These are phyloP conservation scores for Diaporthe australafricana DNA, from an alignment of 2,329 filamentous ascomycete genomes.

Conservation along the genomic window DNA sequence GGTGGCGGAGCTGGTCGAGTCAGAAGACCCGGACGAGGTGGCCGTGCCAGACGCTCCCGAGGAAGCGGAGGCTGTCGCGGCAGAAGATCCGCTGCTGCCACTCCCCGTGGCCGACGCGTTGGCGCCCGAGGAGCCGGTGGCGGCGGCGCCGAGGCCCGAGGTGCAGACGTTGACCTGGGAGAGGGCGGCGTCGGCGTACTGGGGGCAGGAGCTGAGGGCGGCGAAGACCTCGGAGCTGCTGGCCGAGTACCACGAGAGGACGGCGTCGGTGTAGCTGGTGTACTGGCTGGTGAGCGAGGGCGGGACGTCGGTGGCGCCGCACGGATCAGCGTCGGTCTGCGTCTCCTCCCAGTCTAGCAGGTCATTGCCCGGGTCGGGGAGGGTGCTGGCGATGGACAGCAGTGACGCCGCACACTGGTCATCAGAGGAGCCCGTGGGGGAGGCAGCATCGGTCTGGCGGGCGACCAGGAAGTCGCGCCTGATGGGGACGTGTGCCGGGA, in stretches of 20 bases:
- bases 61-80: slow-evolving; percentile 24
- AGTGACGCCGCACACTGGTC: slow-evolving; percentile 40
- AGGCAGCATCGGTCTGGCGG: slow-evolving; percentile 41
- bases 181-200: slow-evolving; percentile 36
- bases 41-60: slow-evolving; percentile 16
- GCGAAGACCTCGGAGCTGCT: slow-evolving; percentile 40
- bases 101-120: slow-evolving; percentile 9
- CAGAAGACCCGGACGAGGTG: slow-evolving; percentile 11
- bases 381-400: slow-evolving; percentile 36
- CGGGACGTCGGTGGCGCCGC: slow-evolving; percentile 41
- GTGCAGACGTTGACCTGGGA: slow-evolving; percentile 26
- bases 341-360: slow-evolving; percentile 39
- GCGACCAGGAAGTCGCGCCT: slow-evolving; percentile 39
- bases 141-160: slow-evolving; percentile 8
- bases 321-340: slow-evolving; percentile 41
- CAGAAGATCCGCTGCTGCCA: slow-evolving; percentile 6
- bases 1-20: slow-evolving; percentile 14
- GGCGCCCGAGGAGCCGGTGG: not conserved
- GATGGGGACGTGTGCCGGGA: slow-evolving; percentile 35
- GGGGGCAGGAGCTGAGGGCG: slow-evolving; percentile 44
- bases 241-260: slow-evolving; percentile 42
- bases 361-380: slow-evolving; percentile 43
- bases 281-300: slow-evolving; percentile 39
- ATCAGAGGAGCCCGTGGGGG: slow-evolving; percentile 26
- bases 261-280: slow-evolving; percentile 39